Evolutionary conservation across 805 yeast genomes (phyloP).

Genomic region (Ogataea pignaliae): DNA sequence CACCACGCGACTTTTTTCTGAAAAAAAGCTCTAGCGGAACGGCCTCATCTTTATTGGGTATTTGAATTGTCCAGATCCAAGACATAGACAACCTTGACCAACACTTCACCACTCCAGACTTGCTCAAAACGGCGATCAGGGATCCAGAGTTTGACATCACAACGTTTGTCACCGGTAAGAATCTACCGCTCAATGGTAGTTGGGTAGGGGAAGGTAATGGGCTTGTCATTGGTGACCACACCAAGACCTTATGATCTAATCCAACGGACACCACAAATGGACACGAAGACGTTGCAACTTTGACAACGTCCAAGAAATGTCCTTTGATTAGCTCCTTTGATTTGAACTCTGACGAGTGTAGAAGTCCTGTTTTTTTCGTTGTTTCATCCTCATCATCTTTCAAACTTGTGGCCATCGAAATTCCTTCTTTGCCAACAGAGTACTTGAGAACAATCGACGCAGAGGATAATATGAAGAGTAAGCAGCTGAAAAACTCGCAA

Average conservation of each 20-base stretch:
- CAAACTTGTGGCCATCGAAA: conserved; percentile 5
- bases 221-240: conserved; percentile 65
- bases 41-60: conserved; percentile 33
- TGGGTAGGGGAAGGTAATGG: conserved; percentile 45
- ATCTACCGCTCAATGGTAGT: conserved; percentile 37
- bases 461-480: conserved; percentile 48
- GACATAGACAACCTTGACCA: conserved; percentile 52
- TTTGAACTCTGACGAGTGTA: conserved; percentile 18
- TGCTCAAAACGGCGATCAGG: conserved; percentile 50
- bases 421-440: conserved; percentile 28
- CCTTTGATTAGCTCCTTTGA: conserved; percentile 41
- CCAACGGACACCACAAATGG: conserved; percentile 70
- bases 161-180: conserved; percentile 61
- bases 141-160: conserved; percentile 58
- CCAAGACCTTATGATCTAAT: conserved; percentile 62
- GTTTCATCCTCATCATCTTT: conserved; percentile 8
- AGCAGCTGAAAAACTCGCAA: conserved; percentile 50
- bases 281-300: conserved; percentile 53
- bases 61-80: conserved; percentile 52
- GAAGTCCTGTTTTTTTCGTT: conserved; percentile 6
- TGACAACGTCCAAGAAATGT: conserved; percentile 61
- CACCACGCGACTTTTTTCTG: conserved; percentile 43
- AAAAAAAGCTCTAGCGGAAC: conserved; percentile 55
- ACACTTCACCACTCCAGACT: conserved; percentile 50
- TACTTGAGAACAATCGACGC: conserved; percentile 41